Evolutionary conservation across 331 rosid genomes (phyloP).

Genomic region (Quercus phellos): DNA sequence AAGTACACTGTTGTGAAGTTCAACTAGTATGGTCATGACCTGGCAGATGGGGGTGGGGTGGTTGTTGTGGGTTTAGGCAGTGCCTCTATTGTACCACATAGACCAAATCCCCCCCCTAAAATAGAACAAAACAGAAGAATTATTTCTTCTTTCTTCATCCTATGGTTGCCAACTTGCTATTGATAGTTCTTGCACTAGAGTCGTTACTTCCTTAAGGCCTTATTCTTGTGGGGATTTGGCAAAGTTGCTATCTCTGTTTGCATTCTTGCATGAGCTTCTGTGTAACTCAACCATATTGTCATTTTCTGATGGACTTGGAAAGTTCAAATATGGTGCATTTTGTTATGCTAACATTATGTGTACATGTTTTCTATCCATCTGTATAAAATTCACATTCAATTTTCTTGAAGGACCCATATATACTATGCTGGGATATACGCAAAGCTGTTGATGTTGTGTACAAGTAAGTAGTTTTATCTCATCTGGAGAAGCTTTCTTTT

Average conservation of each 20-base stretch:
- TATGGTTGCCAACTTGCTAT: neutral
- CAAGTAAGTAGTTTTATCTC: conserved; percentile 55
- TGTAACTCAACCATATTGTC: neutral
- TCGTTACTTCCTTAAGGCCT: neutral
- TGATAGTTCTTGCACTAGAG: neutral
- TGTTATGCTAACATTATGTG: neutral
- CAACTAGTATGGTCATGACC: too few species aligned
- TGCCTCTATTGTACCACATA: neutral
- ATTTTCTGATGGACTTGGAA: too few species aligned
- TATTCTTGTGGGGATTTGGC: neutral
- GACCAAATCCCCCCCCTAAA: neutral
- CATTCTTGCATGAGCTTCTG: neutral
- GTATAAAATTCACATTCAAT: conserved; percentile 10
- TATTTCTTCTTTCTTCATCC: neutral
- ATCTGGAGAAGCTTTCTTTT: neutral
- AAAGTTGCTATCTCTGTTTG: neutral
- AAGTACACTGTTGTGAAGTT: too few species aligned
- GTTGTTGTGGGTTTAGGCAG: neutral
- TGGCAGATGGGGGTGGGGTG: neutral
- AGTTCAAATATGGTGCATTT: too few species aligned
- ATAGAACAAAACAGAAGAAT: neutral
- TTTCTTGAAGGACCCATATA: conserved; percentile 79
- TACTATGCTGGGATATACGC: conserved; percentile 96
- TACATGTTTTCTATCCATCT: conserved; percentile 1
- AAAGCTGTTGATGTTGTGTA: conserved; percentile 84